Conservation (phyloP, 352 stramenopile species). For the Pythium brachiatum region DNA sequence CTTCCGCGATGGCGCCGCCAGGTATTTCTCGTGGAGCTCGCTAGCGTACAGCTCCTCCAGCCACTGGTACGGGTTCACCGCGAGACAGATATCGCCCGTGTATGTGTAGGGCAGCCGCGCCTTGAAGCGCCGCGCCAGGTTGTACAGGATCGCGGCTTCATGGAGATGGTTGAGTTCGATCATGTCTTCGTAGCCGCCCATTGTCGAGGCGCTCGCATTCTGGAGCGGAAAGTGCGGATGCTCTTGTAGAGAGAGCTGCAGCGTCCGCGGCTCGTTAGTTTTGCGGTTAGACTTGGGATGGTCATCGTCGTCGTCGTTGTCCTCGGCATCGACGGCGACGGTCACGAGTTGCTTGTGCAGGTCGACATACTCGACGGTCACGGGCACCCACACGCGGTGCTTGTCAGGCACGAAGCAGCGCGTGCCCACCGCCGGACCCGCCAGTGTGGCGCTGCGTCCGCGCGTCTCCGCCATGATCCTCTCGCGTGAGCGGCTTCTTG, state of each 20-base stretch:
- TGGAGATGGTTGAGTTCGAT: conserved; percentile 86
- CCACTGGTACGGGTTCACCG: conserved; percentile 95
- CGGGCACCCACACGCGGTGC: conserved; percentile 63
- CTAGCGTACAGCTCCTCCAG: conserved; percentile 75
- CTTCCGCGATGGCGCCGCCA: conserved; percentile 36
- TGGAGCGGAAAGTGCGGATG: conserved; percentile 54
- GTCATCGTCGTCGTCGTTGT: conserved; percentile 27
- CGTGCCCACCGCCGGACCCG: conserved; percentile 50
- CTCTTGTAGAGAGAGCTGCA: conserved; percentile 36
- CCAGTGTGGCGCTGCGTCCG: conserved; percentile 12
- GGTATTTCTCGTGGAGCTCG: conserved; percentile 67
- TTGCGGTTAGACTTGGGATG: conserved; percentile 11
- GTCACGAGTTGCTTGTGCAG: conserved; percentile 41
- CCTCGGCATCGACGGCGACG: conserved; percentile 37
- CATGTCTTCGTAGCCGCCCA: conserved; percentile 64
- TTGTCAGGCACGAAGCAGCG: conserved; percentile 77
- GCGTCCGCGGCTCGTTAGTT: not conserved
- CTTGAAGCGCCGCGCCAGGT: conserved; percentile 81
- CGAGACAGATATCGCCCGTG: conserved; percentile 95
- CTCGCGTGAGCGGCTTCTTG: not conserved
- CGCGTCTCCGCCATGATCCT: conserved; percentile 1
- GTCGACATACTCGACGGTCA: conserved; percentile 64
- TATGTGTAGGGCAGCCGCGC: conserved; percentile 91
- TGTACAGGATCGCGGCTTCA: conserved; percentile 89
- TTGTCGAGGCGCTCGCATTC: conserved; percentile 37